A percentile compares a stretch with the other conserved stretches of the same genome.
These are phyloP conservation scores for Salix exigua DNA, from an alignment of 345 rosid genomes.

Conservation along the genomic window DNA sequence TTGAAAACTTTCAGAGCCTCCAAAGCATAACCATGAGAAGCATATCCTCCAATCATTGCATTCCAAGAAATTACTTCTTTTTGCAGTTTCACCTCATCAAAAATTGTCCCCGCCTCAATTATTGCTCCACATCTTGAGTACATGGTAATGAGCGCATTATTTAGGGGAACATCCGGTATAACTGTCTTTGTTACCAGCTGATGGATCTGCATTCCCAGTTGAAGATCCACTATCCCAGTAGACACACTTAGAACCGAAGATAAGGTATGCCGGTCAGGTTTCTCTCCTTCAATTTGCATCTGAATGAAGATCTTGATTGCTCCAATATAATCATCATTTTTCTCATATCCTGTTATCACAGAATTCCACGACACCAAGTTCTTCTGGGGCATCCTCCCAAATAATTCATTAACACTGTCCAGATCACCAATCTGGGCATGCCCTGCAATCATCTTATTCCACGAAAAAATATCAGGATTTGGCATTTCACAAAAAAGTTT, in stretches of 20 bases:
- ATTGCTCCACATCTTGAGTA: constrained; percentile 65
- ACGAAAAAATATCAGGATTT: constrained; percentile 43
- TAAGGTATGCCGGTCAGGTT: constrained; percentile 66
- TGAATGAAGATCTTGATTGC: constrained; percentile 47
- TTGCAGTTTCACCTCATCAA: constrained; percentile 37
- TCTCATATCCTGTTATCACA: constrained; percentile 61
- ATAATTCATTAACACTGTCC: constrained; percentile 42
- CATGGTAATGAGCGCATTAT: constrained; percentile 66
- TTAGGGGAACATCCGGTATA: constrained; percentile 51
- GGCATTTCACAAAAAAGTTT: constrained; percentile 52
- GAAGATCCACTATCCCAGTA: constrained; percentile 54
- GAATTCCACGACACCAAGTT: constrained; percentile 68
- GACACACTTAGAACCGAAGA: constrained; percentile 60
- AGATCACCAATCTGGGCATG: constrained; percentile 44
- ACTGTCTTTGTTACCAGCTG: constrained; percentile 49
- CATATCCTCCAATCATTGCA: constrained; percentile 81
- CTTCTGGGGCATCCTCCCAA: constrained; percentile 53
- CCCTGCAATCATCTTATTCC: constrained; percentile 69
- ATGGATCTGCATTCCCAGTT: constrained; percentile 65
- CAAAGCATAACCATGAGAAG: constrained; percentile 57
- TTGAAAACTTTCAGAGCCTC: constrained; percentile 54
- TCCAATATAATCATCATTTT: constrained; percentile 43
- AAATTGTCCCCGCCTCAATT: constrained; percentile 43
- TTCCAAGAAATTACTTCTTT: constrained; percentile 76
- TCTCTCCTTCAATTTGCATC: constrained; percentile 59